Evolutionary conservation across 352 stramenopile genomes (phyloP).

Genomic region (Halophytophthora polymorphica): DNA sequence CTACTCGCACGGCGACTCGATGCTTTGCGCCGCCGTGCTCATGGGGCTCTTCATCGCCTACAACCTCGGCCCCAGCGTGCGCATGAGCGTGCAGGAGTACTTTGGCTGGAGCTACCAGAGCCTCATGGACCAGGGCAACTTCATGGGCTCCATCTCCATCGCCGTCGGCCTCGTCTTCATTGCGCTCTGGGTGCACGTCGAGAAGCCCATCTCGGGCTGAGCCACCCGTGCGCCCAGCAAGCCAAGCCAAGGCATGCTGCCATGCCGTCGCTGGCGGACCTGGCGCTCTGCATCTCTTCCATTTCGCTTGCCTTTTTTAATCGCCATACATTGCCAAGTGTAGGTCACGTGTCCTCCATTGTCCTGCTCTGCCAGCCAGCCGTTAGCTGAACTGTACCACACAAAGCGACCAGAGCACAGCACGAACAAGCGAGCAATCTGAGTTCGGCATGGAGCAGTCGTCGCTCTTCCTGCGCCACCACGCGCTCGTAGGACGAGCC

Average conservation of each 20-base stretch:
- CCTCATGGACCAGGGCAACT: conserved; percentile 86
- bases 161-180: conserved; percentile 82
- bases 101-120: conserved; percentile 88
- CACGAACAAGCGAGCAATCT: conserved; percentile 11
- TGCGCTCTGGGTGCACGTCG: conserved; percentile 78
- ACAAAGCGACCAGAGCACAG: neutral
- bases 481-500: conserved; percentile 26
- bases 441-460: conserved; percentile 14
- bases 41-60: conserved; percentile 77
- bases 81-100: conserved; percentile 87
- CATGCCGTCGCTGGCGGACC: too few species aligned
- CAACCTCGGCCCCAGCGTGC: conserved; percentile 75
- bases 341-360: too few species aligned
- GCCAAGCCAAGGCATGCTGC: too few species aligned
- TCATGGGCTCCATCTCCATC: conserved; percentile 79
- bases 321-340: too few species aligned
- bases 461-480: conserved; percentile 34
- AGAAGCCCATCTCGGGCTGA: conserved; percentile 45
- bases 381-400: neutral
- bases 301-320: too few species aligned
- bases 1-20: conserved; percentile 71
- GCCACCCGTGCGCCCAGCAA: conserved; percentile 4
- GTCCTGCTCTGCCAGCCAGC: too few species aligned
- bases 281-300: too few species aligned
- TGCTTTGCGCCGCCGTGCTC: conserved; percentile 62